Conservation (phyloP, 495 filamentous ascomycete genomes). For the Talaromyces trachyspermus region DNA sequence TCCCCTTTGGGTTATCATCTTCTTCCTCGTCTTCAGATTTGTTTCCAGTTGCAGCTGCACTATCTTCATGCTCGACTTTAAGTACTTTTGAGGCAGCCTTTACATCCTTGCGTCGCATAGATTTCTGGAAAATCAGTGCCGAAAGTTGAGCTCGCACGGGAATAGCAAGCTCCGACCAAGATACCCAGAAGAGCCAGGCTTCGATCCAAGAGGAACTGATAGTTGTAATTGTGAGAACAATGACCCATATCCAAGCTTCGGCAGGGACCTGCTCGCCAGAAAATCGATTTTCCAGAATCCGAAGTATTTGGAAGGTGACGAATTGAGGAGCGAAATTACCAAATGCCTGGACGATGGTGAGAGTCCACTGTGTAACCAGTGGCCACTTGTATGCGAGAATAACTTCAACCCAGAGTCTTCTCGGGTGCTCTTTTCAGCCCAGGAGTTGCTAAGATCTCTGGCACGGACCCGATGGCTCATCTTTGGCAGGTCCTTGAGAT, state of each 20-base stretch:
- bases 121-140: conserved; percentile 67
- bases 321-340: conserved; percentile 52
- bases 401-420: conserved; percentile 45
- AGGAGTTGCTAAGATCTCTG: conserved; percentile 35
- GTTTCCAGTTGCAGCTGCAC: conserved; percentile 19
- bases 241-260: conserved; percentile 58
- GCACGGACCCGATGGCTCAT: conserved; percentile 42
- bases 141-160: conserved; percentile 64
- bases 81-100: conserved; percentile 30
- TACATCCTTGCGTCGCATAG: conserved; percentile 72
- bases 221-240: conserved; percentile 51
- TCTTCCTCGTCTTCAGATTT: conserved; percentile 23
- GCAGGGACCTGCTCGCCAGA: background rate
- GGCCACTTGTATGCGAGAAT: conserved; percentile 38
- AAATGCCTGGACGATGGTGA: conserved; percentile 40
- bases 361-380: conserved; percentile 41
- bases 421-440: conserved; percentile 32
- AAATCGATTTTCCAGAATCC: conserved; percentile 30
- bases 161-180: conserved; percentile 53
- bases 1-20: conserved; percentile 48
- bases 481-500: conserved; percentile 45
- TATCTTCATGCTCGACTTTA: background rate
- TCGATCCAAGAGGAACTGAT: conserved; percentile 50
- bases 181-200: conserved; percentile 56
- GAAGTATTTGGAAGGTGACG: conserved; percentile 48